Evolutionary conservation across 2,329 filamentous ascomycete species (phyloP), one percentile per base, ranked within the genome.

Genomic region (Fusarium brevicatenulatum): DNA sequence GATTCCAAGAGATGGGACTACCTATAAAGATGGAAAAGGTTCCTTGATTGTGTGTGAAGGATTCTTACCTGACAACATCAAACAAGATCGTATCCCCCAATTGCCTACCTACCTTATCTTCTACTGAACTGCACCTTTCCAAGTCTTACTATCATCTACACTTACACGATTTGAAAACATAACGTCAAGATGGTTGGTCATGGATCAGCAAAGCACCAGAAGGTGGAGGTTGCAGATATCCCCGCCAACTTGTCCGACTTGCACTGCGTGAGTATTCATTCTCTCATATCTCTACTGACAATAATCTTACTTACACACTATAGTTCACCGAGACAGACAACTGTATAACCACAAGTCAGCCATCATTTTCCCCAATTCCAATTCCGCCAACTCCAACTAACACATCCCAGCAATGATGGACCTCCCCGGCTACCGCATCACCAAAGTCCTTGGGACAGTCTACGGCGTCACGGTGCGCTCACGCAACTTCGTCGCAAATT

Each of bases 361-460:
- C 13, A 34, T 19, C 36, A n/a, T 42, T 30, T 19, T 36, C 34
- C 18, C 11, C n/a, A 37, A 21, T 16, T 34, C 11, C n/a, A 42
- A n/a, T 16, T 23, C 30, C 12, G 16, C 28, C 32, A 30, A 37
- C 40, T 40, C 57, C n/a, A 63, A 64, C 56, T 59, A 23, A 62
- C 25, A 40, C 42, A 15, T 16, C 9, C 11, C 49, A 83, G 82
- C 89, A 59, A 91, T 90, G 88, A 89, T 88, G 80, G 89, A 91
- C 76, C 81, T 91, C 28, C 89, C 89, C 1, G 89, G 89, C 12
- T 91, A 91, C 80, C 87, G 86, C 70, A 83, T 91, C 53, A 85
- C 86, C 42, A 84, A 83, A 59, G 86, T 90, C 3, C 85, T 91
- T 10, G 89, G 89, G 60, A 86, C 88, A 12, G 86, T 89, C 36